Conservation (phyloP, 2,329 filamentous ascomycete species). For the Colletotrichum lindemuthianum region DNA sequence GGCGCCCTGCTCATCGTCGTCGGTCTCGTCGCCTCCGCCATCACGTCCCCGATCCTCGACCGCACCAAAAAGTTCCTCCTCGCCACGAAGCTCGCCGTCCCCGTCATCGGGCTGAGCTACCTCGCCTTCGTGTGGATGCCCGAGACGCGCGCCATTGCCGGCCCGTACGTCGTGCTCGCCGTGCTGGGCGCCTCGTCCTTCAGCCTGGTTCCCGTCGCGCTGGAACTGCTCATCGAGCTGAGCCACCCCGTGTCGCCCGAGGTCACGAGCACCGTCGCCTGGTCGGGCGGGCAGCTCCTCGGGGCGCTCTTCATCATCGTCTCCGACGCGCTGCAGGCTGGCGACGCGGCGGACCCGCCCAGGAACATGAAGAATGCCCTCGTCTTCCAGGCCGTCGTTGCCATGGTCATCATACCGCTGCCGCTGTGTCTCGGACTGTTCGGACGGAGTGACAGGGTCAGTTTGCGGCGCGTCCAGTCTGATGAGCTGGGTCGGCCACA, state of each 20-base stretch:
- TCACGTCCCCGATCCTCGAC: constrained; percentile 85
- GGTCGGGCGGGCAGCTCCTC: constrained; percentile 86
- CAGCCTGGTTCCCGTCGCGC: constrained; percentile 80
- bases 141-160: constrained; percentile 61
- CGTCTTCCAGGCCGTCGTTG: constrained; percentile 81
- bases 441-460: constrained; percentile 64
- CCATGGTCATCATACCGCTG: constrained; percentile 70
- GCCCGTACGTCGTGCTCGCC: constrained; percentile 79
- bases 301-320: constrained; percentile 87
- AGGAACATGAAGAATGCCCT: constrained; percentile 79
- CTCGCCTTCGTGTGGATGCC: constrained; percentile 84
- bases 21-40: constrained; percentile 80
- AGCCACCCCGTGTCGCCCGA: constrained; percentile 89
- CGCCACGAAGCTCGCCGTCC: constrained; percentile 78
- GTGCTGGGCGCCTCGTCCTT: constrained; percentile 85
- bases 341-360: constrained; percentile 64
- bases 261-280: constrained; percentile 83
- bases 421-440: constrained; percentile 77
- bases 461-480: constrained; percentile 59
- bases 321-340: constrained; percentile 77
- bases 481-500: constrained; percentile 43
- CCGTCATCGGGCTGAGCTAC: constrained; percentile 78
- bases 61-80: constrained; percentile 81
- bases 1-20: constrained; percentile 91
- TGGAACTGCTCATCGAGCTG: constrained; percentile 89